Percentiles rank a stretch among this genome's conserved stretches.
These are phyloP conservation scores for Eimeria maxima DNA, from an alignment of 169 alveolate species.

Conservation along the genomic window DNA sequence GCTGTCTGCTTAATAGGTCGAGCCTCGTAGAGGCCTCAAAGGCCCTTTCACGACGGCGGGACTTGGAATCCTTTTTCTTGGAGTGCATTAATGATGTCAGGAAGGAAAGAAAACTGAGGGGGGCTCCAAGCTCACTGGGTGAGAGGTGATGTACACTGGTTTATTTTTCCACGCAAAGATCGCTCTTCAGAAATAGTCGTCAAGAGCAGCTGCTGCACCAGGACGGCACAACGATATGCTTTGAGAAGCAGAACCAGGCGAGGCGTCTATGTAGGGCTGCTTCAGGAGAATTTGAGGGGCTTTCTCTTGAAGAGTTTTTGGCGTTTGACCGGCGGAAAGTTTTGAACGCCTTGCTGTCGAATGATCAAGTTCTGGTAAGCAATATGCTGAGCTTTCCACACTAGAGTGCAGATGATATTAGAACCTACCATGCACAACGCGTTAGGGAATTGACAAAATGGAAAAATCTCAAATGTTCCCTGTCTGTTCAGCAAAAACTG, in stretches of 20 bases:
- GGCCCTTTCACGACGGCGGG: conserved; percentile 49
- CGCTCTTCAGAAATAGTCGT: background rate
- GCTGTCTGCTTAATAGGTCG: conserved; percentile 17
- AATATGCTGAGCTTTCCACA: background rate
- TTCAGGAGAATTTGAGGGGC: conserved; percentile 29
- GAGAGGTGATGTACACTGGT: background rate
- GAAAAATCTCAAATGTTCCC: background rate
- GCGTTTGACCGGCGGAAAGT: conserved; percentile 68
- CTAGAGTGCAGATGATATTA: background rate
- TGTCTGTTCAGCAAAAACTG: conserved; percentile 29
- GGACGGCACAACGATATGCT: background rate
- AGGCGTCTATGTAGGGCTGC: background rate
- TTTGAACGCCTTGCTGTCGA: conserved; percentile 29
- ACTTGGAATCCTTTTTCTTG: conserved; percentile 37
- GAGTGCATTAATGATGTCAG: conserved; percentile 54
- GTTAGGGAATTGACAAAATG: background rate
- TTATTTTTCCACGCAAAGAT: background rate
- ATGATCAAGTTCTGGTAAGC: conserved; percentile 62
- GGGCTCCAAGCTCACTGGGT: conserved; percentile 47
- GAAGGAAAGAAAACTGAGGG: conserved; percentile 53
- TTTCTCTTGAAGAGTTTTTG: conserved; percentile 57
- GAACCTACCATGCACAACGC: background rate
- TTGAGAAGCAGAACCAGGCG: background rate
- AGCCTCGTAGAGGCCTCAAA: conserved; percentile 56
- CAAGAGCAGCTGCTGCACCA: background rate